Base-by-base conservation (phyloP, 345 rosid genomes). In the Euclidium syriacum region DNA sequence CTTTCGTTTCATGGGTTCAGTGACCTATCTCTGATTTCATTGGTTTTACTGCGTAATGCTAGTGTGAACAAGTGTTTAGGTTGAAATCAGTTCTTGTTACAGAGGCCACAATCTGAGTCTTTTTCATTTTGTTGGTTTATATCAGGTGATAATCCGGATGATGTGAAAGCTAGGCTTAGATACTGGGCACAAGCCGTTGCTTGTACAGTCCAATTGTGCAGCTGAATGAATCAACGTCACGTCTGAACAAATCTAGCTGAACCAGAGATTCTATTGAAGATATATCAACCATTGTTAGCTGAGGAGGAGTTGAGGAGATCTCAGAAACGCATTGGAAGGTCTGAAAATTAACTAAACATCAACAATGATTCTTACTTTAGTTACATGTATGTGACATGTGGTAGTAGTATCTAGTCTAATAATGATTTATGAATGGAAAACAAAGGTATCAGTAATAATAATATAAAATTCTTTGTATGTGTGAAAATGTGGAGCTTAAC, bases 111-210 rank as follows among this genome's bases (percentile, higher is more conserved):
- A 12, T n/a, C 39, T 35, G 29, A 46, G 19, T 57, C 29, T 53
- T 39, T 1, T 7, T 3, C 3, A 6, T 9, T 27, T 18, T 34
- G 19, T 11, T 65, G n/a, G 14, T 3, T 29, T 9, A n/a, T n/a
- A n/a, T 36, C 68, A 91, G 96, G 96, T 65, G 98, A 91, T 33
- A 86, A 88, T 75, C 98, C 98, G 0, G 96, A 88, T 68, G 98
- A 91, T 77, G 98, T 91, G 39, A 91, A 91, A 73, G 98, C 98
- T 38, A 81, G 98, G 65, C 91, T 91, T 43, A 91, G 86, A 74
- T 88, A 65, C 52, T 91, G 98, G 98, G 96, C 98, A 41, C 98
- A 91, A 78, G 79, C 98, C 1, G 98, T 91, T 69, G 98, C 98
- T 0, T 91, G 98, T 69, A 91, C 98, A 17, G 98, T 91, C 36